Evolutionary conservation across 305 asterid genomes (phyloP).

Genomic region (Fraxinus latifolia): DNA sequence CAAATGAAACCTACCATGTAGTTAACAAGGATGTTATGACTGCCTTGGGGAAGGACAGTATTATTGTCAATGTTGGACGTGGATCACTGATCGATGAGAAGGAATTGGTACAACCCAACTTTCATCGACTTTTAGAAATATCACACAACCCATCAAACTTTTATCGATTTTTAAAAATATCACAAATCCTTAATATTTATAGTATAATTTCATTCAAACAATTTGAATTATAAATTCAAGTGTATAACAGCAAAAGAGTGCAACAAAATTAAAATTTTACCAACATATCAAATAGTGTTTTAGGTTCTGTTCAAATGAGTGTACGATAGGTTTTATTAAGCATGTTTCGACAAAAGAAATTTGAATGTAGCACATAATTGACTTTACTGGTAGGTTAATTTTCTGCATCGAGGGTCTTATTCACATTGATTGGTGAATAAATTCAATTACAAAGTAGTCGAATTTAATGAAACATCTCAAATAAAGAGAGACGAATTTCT

Average conservation of each 20-base stretch:
- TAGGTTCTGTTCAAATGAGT: background rate
- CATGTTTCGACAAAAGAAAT: background rate
- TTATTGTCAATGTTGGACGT: conserved; percentile 53
- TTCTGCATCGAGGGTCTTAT: background rate
- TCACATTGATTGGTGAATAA: background rate
- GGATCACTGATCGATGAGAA: conserved; percentile 55
- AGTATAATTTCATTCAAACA: background rate
- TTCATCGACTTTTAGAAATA: too few relatives aligned
- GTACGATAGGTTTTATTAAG: background rate
- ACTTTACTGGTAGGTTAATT: background rate
- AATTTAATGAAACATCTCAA: background rate
- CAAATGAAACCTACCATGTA: conserved; percentile 48
- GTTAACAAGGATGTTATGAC: conserved; percentile 41
- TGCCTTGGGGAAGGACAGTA: conserved; percentile 48
- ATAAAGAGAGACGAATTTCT: background rate
- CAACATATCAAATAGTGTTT: background rate
- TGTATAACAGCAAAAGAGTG: background rate
- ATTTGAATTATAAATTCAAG: background rate
- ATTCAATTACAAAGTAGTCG: background rate
- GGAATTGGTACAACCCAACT: conserved; percentile 36
- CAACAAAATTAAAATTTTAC: background rate
- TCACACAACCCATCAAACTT: background rate
- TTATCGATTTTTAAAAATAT: too few relatives aligned
- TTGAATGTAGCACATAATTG: background rate
- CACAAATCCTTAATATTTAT: background rate